phyloP scores from a whole-genome alignment of 2,329 filamentous ascomycete genomes.

The Ophiocordyceps camponoti-floridani region DNA sequence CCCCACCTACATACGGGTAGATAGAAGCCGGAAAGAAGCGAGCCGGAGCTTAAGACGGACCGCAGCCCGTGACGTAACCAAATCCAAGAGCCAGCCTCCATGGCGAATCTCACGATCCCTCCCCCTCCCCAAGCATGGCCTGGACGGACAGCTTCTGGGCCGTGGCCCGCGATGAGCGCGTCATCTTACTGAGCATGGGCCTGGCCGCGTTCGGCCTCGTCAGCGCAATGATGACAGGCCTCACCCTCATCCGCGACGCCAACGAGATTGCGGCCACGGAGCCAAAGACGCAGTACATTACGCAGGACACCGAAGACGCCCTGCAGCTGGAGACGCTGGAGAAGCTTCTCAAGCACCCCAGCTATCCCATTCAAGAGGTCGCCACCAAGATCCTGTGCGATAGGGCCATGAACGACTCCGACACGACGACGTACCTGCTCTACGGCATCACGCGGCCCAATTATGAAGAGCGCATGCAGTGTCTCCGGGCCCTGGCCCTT shows the following conservation, averaged over 20 bases:
- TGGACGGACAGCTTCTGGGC: conserved; percentile 12
- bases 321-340: conserved; percentile 47
- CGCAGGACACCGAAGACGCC: conserved; percentile 57
- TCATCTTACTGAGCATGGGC: conserved; percentile 33
- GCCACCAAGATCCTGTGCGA: conserved; percentile 41
- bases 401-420: conserved; percentile 38
- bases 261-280: conserved; percentile 47
- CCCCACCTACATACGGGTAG: too few species aligned
- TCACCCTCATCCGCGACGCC: conserved; percentile 41
- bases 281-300: conserved; percentile 55
- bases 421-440: conserved; percentile 31
- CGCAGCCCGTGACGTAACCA: neutral
- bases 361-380: conserved; percentile 53
- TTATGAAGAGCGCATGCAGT: conserved; percentile 39
- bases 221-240: conserved; percentile 35
- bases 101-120: neutral
- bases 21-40: too few species aligned
- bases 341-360: conserved; percentile 52
- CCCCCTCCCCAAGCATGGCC: conserved; percentile 15
- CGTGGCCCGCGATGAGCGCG: conserved; percentile 29
- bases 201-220: conserved; percentile 41
- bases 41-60: neutral
- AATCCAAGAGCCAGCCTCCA: neutral
- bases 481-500: conserved; percentile 36
- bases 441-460: conserved; percentile 39